These are phyloP conservation scores for Mortierella sp. DNA, from an alignment of 371 early-diverging fungal species.

Conservation along the genomic window DNA sequence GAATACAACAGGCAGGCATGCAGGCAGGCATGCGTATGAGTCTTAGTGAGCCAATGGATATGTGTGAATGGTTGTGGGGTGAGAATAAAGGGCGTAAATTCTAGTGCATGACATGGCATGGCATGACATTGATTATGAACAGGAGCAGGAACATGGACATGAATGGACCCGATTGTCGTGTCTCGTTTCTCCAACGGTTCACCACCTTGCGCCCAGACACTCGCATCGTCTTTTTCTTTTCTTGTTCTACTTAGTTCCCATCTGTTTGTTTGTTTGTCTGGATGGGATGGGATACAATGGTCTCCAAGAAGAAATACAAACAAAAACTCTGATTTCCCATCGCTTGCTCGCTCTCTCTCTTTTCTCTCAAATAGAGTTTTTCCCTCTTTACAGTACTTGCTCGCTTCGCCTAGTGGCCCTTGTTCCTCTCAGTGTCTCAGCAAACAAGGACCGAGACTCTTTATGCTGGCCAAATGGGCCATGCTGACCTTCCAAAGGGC, in stretches of 20 bases:
- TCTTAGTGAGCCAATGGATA: background rate
- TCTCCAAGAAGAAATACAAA: background rate
- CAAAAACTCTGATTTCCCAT: constrained; percentile 5
- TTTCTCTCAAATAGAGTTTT: constrained; percentile 4
- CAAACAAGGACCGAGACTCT: background rate
- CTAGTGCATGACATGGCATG: background rate
- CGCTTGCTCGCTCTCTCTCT: background rate
- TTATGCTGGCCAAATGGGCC: background rate
- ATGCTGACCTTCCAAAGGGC: background rate
- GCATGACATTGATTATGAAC: background rate
- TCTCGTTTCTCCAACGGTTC: background rate
- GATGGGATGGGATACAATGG: no score
- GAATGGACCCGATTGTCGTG: background rate
- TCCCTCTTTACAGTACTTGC: background rate
- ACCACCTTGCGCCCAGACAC: background rate
- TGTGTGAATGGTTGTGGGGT: background rate
- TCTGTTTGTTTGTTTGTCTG: background rate
- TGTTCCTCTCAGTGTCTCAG: background rate
- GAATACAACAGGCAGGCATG: background rate
- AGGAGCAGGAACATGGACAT: no score
- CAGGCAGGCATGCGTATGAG: background rate
- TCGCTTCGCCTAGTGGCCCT: constrained; percentile 5
- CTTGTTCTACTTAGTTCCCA: background rate
- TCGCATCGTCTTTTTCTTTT: background rate
- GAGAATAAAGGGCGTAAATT: background rate